Base-by-base conservation (phyloP, 192 early-diverging fungal species). In the Coemansia sp. region DNA sequence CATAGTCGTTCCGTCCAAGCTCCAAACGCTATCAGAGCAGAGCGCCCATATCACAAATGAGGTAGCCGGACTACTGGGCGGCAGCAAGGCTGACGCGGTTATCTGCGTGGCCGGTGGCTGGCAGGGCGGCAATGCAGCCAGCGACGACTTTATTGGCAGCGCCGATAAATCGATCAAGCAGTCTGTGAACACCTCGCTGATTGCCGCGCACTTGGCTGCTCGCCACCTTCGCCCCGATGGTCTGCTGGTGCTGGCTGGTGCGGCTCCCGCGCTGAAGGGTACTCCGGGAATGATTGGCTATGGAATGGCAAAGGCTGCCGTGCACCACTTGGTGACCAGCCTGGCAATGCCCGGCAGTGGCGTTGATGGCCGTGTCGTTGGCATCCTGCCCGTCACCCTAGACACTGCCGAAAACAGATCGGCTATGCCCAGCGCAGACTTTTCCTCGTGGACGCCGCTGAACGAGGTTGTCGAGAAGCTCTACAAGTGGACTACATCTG, bases 101-200 rank as follows among this genome's bases (percentile, higher is more conserved):
- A 69, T 99, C 29, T 96, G 93, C 69, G 94, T 94, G 14, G 97
- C 97, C 37, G 97, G 97, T 56, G 97, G 97, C 6, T 99, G 95
- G 94, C 92, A 91, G 45, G 95, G 94, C 35, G 97, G 97, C 15
- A 94, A 93, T 66, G 87, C 93, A 25, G 84, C 81, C 17, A 87
- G 87, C 70, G 66, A 76, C 35, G 85, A 87, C 87, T 86, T 82
- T 31, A 87, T 94, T 63, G 73, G 84, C 24, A 91, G 84, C 71
- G 87, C 92, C 1, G 85, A 91, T 31, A 64, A 90, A 54, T 96
- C 94, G 86, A 67, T 91, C 64, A 87, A 87, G 57, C 95, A 99
- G 75, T 91, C 89, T 22, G 88, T 97, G 15, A 73, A 92, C 64
- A 87, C 92, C 6, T 93, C 94, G 24, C 79, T 94, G 39, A 88